Conservation (phyloP, 2,329 filamentous ascomycete species). For the Triangularia verruculosa region DNA sequence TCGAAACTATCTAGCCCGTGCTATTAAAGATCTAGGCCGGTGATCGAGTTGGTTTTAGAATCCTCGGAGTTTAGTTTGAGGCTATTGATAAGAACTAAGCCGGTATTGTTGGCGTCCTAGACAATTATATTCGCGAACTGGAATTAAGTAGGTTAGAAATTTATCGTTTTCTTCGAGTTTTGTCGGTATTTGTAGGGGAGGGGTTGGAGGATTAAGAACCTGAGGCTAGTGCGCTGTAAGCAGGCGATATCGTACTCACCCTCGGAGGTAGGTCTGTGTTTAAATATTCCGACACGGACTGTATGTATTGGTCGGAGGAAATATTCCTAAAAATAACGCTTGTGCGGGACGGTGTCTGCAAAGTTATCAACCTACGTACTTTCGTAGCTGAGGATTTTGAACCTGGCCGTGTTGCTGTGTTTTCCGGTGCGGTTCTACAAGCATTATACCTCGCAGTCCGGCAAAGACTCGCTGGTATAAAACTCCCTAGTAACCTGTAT, state of each 20-base stretch:
- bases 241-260: constrained; percentile 89
- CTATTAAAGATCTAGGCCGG: constrained; percentile 80
- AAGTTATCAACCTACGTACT: constrained; percentile 74
- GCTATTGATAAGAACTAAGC: constrained; percentile 96
- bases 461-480: constrained; percentile 79
- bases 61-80: constrained; percentile 90
- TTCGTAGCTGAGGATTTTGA: constrained; percentile 87
- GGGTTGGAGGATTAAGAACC: constrained; percentile 64
- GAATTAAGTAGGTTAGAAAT: no score
- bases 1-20: constrained; percentile 82
- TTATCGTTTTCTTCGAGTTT: no score
- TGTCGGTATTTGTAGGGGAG: constrained; percentile 78
- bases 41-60: constrained; percentile 74
- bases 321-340: constrained; percentile 79
- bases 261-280: constrained; percentile 92
- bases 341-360: constrained; percentile 78
- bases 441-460: constrained; percentile 93
- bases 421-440: constrained; percentile 92
- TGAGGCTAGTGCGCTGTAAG: constrained; percentile 61
- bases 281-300: constrained; percentile 84
- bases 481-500: constrained; percentile 94
- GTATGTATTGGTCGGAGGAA: constrained; percentile 79
- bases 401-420: constrained; percentile 86
- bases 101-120: constrained; percentile 92
- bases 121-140: constrained; percentile 36